These are phyloP conservation scores for Calonectria crousiana DNA, from an alignment of 2,329 filamentous ascomycete genomes.

Conservation along the genomic window DNA sequence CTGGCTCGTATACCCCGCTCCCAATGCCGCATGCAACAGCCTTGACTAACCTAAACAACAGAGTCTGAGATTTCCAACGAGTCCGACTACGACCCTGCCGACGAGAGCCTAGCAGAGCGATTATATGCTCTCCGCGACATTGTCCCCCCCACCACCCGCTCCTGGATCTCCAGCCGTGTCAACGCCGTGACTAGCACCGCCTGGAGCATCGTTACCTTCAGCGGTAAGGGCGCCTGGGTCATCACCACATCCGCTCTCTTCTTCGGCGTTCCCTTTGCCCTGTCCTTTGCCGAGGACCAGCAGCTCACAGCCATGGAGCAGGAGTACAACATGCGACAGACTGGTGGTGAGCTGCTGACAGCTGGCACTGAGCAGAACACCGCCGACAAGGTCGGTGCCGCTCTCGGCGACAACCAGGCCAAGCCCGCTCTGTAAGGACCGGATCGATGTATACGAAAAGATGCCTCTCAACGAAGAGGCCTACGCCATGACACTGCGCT, in stretches of 20 bases:
- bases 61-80: conserved; percentile 89
- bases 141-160: conserved; percentile 78
- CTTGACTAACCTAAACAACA: conserved; percentile 56
- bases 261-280: conserved; percentile 91
- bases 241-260: conserved; percentile 90
- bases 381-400: conserved; percentile 62
- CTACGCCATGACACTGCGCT: conserved; percentile 29
- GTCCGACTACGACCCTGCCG: conserved; percentile 73
- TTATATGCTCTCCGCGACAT: conserved; percentile 81
- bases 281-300: conserved; percentile 96
- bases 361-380: conserved; percentile 59
- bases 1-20: conserved; percentile 70
- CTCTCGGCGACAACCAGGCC: conserved; percentile 59
- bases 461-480: conserved; percentile 23
- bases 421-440: conserved; percentile 64
- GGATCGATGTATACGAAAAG: conserved; percentile 18
- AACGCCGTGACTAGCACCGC: conserved; percentile 63
- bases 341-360: conserved; percentile 79
- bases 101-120: conserved; percentile 75
- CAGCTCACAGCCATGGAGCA: conserved; percentile 98
- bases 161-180: conserved; percentile 73
- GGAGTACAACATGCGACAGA: conserved; percentile 95
- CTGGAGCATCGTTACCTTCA: conserved; percentile 73
- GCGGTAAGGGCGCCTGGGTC: conserved; percentile 91
- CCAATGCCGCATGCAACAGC: conserved; percentile 12